Percentiles rank a stretch among this genome's conserved stretches.
These are phyloP conservation scores for Juglanconis oblonga DNA, from an alignment of 2,329 filamentous ascomycete genomes.

Conservation along the genomic window DNA sequence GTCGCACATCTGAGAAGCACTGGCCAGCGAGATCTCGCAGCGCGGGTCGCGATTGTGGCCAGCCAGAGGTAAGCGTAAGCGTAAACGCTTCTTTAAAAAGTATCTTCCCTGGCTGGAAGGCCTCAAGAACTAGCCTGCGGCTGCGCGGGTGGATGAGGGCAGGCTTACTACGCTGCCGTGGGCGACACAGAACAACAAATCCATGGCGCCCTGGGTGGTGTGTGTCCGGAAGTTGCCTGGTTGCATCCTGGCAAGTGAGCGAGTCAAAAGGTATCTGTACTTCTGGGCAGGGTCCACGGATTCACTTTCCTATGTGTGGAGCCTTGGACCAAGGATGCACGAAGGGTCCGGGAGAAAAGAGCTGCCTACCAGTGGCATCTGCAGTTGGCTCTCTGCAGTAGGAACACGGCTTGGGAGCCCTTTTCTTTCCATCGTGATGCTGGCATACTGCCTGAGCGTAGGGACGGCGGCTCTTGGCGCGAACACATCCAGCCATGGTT, in stretches of 20 bases:
- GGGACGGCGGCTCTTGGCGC: background rate
- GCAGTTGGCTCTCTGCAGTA: no score
- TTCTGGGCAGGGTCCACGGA: background rate
- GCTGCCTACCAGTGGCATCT: no score
- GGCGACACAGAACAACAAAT: background rate
- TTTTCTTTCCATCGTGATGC: background rate
- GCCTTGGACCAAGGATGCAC: background rate
- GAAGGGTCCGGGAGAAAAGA: background rate
- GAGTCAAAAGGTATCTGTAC: background rate
- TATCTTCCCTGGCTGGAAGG: background rate
- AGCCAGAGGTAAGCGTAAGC: conserved; percentile 2
- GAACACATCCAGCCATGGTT: background rate
- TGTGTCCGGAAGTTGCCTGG: no score
- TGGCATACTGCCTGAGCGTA: background rate
- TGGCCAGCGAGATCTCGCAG: conserved; percentile 17
- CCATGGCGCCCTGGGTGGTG: no score
- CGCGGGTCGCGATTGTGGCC: conserved; percentile 12
- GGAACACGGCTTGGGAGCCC: no score
- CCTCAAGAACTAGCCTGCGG: conserved; percentile 1
- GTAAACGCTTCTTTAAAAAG: conserved; percentile 16
- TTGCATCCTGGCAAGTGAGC: no score
- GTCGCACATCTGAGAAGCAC: conserved; percentile 13
- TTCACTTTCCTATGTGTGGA: conserved; percentile 8
- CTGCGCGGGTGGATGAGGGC: background rate
- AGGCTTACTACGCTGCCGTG: background rate